Evolutionary conservation across 495 filamentous ascomycete genomes (phyloP).

Genomic region (Penicillium malachiteum): DNA sequence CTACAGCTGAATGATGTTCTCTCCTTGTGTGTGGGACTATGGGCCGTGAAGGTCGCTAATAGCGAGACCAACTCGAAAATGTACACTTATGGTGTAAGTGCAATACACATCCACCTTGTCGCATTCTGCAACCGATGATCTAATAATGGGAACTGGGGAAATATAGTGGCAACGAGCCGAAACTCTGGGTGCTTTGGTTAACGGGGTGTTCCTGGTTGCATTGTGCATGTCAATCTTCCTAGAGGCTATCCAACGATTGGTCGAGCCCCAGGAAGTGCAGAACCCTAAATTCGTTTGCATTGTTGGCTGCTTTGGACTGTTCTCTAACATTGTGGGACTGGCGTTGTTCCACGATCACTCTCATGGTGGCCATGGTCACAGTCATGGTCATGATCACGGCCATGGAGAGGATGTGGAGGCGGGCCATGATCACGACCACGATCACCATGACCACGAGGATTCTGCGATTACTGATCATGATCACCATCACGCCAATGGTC

Average conservation of each 20-base stretch:
- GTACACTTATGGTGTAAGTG: constrained; percentile 88
- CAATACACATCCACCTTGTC: neutral
- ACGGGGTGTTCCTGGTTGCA: constrained; percentile 95
- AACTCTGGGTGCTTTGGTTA: constrained; percentile 91
- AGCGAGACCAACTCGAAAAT: constrained; percentile 75
- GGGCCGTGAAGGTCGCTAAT: constrained; percentile 87
- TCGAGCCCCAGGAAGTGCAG: constrained; percentile 81
- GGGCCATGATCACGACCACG: constrained; percentile 31
- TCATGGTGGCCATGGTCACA: constrained; percentile 61
- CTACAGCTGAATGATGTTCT: constrained; percentile 86
- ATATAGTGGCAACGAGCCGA: constrained; percentile 93
- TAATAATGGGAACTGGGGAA: constrained; percentile 31
- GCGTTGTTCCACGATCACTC: constrained; percentile 91
- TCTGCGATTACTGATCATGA: constrained; percentile 12
- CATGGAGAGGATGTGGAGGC: constrained; percentile 42
- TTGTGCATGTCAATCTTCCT: constrained; percentile 94
- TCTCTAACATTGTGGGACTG: constrained; percentile 86
- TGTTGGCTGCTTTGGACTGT: constrained; percentile 82
- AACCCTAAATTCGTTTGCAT: constrained; percentile 82
- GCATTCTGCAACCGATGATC: neutral
- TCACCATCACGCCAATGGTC: constrained; percentile 31
- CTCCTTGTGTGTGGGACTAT: constrained; percentile 85
- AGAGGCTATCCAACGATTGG: constrained; percentile 84
- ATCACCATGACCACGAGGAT: constrained; percentile 23
- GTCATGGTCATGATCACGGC: constrained; percentile 45